phyloP scores from a whole-genome alignment of 805 yeast genomes.

The Lipomyces yamadae region DNA sequence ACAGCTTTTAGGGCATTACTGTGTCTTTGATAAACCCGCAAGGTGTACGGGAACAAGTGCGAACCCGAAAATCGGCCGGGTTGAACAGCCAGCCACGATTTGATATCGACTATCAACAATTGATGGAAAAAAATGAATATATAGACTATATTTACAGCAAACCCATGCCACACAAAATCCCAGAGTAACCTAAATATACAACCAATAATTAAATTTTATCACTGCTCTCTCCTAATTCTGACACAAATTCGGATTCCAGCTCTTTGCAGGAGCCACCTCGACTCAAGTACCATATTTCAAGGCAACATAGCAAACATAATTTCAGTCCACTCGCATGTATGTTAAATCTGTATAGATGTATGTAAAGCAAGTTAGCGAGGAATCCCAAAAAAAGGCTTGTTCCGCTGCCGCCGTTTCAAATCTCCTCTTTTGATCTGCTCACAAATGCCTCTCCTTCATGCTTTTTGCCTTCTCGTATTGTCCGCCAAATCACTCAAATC shows the following conservation, averaged over 20 bases:
- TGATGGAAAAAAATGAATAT: neutral
- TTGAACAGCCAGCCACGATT: too few relatives aligned
- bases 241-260: neutral
- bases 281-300: neutral
- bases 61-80: too few relatives aligned
- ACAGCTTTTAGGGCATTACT: too few relatives aligned
- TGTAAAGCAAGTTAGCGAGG: constrained; percentile 1
- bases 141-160: neutral
- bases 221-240: neutral
- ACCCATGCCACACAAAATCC: constrained; percentile 4
- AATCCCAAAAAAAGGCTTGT: neutral
- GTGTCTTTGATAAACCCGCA: too few relatives aligned
- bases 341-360: neutral
- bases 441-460: neutral
- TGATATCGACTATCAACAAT: neutral
- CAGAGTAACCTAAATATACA: constrained; percentile 1
- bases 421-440: neutral
- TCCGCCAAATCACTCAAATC: neutral
- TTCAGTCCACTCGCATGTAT: neutral
- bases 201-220: neutral
- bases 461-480: neutral
- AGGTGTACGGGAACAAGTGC: too few relatives aligned
- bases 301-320: neutral
- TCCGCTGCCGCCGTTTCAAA: neutral
- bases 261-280: neutral